Base-by-base conservation (phyloP, 352 stramenopile genomes). In the Globisporangium perplexum region DNA sequence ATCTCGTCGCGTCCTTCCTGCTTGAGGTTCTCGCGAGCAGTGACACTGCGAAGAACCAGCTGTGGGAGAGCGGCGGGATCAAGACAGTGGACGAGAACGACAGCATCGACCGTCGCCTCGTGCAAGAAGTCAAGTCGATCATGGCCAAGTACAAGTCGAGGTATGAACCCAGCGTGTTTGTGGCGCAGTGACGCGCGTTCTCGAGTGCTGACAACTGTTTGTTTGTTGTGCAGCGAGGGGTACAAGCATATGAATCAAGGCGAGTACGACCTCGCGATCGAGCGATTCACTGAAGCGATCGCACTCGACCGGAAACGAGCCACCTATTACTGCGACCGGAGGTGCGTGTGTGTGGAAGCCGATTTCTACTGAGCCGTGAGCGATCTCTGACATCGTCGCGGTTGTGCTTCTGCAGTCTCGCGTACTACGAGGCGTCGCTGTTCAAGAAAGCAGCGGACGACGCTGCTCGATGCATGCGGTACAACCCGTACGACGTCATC, bases 401-500 rank as follows among this genome's bases (percentile, higher is more conserved):
- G 44, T 30, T 5, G 3, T 59, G 4, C 10, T 22, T 1, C 10
- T 17, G 2, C 52, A 93, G 83, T 64, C 68, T 85, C 39, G 80
- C 83, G n/a, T 88, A 89, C 31, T 72, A 72, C 42, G 73, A 88
- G 30, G 72, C 69, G 23, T 73, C 64, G 0, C 65, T 81, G 48
- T 91, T 80, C 46, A 74, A 86, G 44, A 86, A 98, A 57, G 94
- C 96, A 65, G 88, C 77, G 4, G 78, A 96, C 15, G 93, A 97
- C 42, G 87, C 77, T 17, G 80, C 87, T 23, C 74, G 75, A 7
- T 98, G 90, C 51, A 95, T 98, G 65, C 81, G 90, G 38, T 95
- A 96, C 43, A 96, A 98, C 56, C 91, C 90, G 22, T 89, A 91
- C 52, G 96, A 98, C 56, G 89, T 96, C 24, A 98, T 96, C 64